phyloP scores from a whole-genome alignment of 169 alveolate genomes.

The Babesia bigemina region DNA sequence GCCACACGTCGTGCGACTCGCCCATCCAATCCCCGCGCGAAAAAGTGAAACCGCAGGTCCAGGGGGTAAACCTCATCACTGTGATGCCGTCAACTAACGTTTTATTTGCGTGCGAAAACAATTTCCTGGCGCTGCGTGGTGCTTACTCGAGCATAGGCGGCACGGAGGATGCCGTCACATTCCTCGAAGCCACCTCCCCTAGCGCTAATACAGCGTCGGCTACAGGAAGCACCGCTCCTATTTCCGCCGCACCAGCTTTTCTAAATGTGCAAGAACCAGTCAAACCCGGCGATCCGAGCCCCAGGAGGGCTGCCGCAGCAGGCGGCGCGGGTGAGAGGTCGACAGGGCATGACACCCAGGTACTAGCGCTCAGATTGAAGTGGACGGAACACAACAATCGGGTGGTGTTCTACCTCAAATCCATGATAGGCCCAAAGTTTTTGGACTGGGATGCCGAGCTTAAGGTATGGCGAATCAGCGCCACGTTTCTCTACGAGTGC shows the following conservation, averaged over 20 bases:
- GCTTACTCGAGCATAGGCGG: neutral
- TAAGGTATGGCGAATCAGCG: conserved; percentile 40
- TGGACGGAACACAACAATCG: conserved; percentile 61
- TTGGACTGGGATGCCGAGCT: conserved; percentile 49
- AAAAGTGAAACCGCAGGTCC: neutral
- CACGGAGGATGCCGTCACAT: neutral
- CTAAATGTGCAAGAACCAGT: neutral
- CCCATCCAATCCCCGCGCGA: neutral
- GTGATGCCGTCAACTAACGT: neutral
- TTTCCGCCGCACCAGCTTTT: neutral
- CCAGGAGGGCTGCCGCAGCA: neutral
- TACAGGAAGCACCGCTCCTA: neutral
- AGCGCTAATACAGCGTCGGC: neutral
- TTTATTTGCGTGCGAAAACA: neutral
- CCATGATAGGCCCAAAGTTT: conserved; percentile 41
- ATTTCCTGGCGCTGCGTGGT: neutral
- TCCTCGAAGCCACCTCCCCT: neutral
- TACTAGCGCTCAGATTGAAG: conserved; percentile 14
- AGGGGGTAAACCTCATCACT: neutral
- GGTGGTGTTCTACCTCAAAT: conserved; percentile 51
- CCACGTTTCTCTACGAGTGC: conserved; percentile 39
- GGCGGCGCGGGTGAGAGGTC: neutral
- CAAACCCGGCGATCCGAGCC: neutral
- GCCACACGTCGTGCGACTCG: neutral
- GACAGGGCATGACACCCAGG: neutral